Evolutionary conservation across 2,329 filamentous ascomycete genomes (phyloP).

Genomic region (Ceratocystis eucalypticola): DNA sequence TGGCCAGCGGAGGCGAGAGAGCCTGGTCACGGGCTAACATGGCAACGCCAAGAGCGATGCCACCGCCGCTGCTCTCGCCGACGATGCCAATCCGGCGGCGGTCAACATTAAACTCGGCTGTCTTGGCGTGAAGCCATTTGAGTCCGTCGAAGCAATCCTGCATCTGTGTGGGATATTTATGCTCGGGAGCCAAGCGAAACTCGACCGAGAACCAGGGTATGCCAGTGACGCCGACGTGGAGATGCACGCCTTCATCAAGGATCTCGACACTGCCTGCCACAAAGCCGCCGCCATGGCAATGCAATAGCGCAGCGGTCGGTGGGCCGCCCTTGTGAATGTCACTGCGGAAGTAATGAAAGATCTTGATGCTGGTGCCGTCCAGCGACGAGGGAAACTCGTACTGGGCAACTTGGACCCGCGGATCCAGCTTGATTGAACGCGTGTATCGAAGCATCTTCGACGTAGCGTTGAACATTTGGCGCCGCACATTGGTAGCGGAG

Average conservation of each 20-base stretch:
- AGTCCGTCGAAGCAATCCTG: conserved; percentile 28
- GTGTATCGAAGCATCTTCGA: conserved; percentile 12
- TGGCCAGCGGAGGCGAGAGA: conserved; percentile 23
- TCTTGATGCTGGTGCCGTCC: conserved; percentile 7
- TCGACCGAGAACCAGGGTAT: conserved; percentile 29
- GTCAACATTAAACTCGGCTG: conserved; percentile 22
- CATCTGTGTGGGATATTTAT: conserved; percentile 27
- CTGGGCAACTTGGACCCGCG: conserved; percentile 5
- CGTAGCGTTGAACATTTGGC: conserved; percentile 14
- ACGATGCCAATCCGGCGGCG: conserved; percentile 20
- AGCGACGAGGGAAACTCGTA: conserved; percentile 7
- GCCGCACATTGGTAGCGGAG: background rate
- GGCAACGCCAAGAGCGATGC: conserved; percentile 22
- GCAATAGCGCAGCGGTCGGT: conserved; percentile 25
- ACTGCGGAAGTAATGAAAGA: conserved; percentile 13
- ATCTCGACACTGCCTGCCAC: conserved; percentile 26
- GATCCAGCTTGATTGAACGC: conserved; percentile 1
- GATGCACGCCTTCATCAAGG: conserved; percentile 28
- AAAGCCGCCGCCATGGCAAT: conserved; percentile 33
- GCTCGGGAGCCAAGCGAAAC: conserved; percentile 33
- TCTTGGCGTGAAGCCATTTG: conserved; percentile 22
- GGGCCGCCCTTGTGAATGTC: background rate
- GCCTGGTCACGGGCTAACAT: conserved; percentile 29
- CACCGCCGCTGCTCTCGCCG: conserved; percentile 22
- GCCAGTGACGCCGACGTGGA: conserved; percentile 27